Percentiles rank a stretch among this genome's conserved stretches.
Conservation (phyloP, 441 rosid genomes). For the Populus hybrid region DNA sequence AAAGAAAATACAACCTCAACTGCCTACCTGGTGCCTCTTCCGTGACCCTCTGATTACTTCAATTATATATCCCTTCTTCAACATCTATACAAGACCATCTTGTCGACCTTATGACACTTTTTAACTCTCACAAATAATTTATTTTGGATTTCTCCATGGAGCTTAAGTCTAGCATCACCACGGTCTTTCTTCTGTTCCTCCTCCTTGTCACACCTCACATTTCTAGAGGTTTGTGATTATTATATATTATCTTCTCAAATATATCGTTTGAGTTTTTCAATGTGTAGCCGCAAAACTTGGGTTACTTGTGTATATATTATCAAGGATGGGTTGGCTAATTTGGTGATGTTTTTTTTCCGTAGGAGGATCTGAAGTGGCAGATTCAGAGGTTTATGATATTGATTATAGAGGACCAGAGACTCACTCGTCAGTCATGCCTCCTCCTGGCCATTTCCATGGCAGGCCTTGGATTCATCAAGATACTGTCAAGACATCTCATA, state of each 20-base stretch:
- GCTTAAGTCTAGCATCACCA: constrained; percentile 14
- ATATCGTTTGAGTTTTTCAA: neutral
- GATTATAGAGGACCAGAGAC: constrained; percentile 61
- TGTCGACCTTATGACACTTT: neutral
- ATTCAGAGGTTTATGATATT: constrained; percentile 36
- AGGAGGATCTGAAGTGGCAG: constrained; percentile 12
- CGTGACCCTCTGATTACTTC: neutral
- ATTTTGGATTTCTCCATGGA: constrained; percentile 28
- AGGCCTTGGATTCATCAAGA: constrained; percentile 21
- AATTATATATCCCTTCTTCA: neutral
- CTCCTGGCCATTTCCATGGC: constrained; percentile 35
- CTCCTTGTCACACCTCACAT: constrained; percentile 26
- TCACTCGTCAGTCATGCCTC: constrained; percentile 40
- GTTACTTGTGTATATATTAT: neutral
- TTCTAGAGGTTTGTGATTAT: constrained; percentile 25
- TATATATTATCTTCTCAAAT: too few species aligned
- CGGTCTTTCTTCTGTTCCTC: constrained; percentile 27
- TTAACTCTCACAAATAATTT: neutral
- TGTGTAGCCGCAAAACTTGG: neutral
- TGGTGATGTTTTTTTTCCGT: neutral
- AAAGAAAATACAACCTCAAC: neutral
- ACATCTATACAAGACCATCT: neutral
- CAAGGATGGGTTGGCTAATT: neutral
- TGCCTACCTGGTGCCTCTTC: constrained; percentile 5
- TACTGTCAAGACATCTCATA: constrained; percentile 8